These are phyloP conservation scores for Cladosporium sp. DNA, from an alignment of 2,329 filamentous ascomycete genomes.

Conservation along the genomic window DNA sequence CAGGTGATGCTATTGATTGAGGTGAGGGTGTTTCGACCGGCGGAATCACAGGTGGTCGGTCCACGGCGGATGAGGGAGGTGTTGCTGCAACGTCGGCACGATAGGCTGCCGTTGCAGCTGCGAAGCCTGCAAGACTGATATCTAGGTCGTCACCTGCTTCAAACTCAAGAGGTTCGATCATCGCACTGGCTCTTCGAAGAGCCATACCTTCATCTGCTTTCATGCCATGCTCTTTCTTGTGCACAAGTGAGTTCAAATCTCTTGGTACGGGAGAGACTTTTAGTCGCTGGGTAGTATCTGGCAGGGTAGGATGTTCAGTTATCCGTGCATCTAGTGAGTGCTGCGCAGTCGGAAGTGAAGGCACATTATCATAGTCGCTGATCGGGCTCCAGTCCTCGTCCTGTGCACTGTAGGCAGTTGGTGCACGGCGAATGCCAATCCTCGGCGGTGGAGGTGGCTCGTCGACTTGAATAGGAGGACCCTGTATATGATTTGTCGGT, in stretches of 20 bases:
- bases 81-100: conserved; percentile 9
- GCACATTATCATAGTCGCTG: conserved; percentile 42
- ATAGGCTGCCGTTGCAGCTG: conserved; percentile 8
- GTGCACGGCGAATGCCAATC: conserved; percentile 18
- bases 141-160: conserved; percentile 17
- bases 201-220: conserved; percentile 28
- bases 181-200: conserved; percentile 28
- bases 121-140: not conserved
- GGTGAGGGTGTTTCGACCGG: not conserved
- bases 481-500: not conserved
- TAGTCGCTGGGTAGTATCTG: not conserved
- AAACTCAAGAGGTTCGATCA: conserved; percentile 23
- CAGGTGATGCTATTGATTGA: conserved; percentile 5
- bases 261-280: not conserved
- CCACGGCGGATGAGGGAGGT: not conserved
- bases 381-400: conserved; percentile 40
- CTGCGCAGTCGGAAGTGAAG: not conserved
- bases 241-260: not conserved
- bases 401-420: conserved; percentile 16
- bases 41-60: not conserved
- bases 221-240: conserved; percentile 17
- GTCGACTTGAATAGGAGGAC: not conserved
- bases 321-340: not conserved
- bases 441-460: conserved; percentile 13
- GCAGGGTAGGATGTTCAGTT: not conserved